These are phyloP conservation scores for Atkinsonella hypoxylon DNA, from an alignment of 2,329 filamentous ascomycete species.

Conservation along the genomic window DNA sequence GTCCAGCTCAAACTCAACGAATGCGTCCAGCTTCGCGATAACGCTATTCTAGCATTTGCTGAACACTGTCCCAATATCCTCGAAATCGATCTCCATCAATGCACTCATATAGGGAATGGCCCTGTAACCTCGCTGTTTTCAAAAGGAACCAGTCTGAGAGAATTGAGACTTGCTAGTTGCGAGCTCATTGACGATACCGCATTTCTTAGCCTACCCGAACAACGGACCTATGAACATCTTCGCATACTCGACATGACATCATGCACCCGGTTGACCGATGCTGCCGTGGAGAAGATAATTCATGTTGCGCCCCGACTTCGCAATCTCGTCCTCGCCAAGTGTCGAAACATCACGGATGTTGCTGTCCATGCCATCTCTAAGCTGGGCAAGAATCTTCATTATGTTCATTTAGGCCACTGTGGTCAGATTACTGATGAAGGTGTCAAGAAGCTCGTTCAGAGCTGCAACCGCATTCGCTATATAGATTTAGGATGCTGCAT, in stretches of 20 bases:
- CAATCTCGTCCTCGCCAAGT: slow-evolving; percentile 91
- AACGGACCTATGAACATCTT: slow-evolving; percentile 64
- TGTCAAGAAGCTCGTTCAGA: slow-evolving; percentile 70
- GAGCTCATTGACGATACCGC: slow-evolving; percentile 75
- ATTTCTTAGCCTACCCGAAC: slow-evolving; percentile 64
- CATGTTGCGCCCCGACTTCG: slow-evolving; percentile 74
- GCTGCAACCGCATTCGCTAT: slow-evolving; percentile 89
- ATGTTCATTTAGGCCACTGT: slow-evolving; percentile 91
- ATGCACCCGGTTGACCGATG: slow-evolving; percentile 72
- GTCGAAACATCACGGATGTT: slow-evolving; percentile 79
- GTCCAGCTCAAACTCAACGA: slow-evolving; percentile 82
- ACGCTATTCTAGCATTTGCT: slow-evolving; percentile 74
- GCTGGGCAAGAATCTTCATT: slow-evolving; percentile 91
- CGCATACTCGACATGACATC: slow-evolving; percentile 90
- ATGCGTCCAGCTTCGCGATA: slow-evolving; percentile 73
- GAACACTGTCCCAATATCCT: slow-evolving; percentile 83
- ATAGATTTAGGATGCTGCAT: slow-evolving; percentile 95
- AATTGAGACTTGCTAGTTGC: slow-evolving; percentile 79
- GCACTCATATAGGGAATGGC: slow-evolving; percentile 66
- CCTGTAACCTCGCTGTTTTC: slow-evolving; percentile 72
- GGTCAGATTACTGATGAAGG: slow-evolving; percentile 80
- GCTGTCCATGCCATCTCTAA: slow-evolving; percentile 79
- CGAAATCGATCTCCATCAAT: slow-evolving; percentile 90
- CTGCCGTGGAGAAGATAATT: slow-evolving; percentile 80
- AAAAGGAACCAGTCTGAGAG: slow-evolving; percentile 72